Base-by-base conservation (phyloP, 495 filamentous ascomycete genomes). In the Glonium stellatum region DNA sequence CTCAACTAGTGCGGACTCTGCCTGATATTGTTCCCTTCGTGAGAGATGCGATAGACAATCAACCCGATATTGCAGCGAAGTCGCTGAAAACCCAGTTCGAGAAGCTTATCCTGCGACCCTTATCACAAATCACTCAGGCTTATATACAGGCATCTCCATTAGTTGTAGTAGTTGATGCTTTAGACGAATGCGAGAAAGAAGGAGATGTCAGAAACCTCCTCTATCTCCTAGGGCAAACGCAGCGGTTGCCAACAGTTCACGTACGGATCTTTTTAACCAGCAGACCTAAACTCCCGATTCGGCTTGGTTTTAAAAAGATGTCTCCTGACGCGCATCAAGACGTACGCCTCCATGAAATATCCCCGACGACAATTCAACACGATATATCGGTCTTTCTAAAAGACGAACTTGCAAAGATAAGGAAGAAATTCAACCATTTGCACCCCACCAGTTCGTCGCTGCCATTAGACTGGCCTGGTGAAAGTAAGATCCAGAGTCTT, bases 401-500 rank as follows among this genome's bases (percentile, higher is more conserved):
- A 5, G 15, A 63, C 35, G 54, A 63, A 35, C 37, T 66, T 34
- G 19, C 9, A 10, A 13, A 54, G 36, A 62, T 49, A 27, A 42
- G 31, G 31, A 36, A 52, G 11, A 21, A 47, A 8, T 36, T 23
- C 13, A 44, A 44, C 18, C 10, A 15, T 11, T 4, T 44, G 10
- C 39, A 11, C 13, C 4, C 39, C 39, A 4, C 39, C 4, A 11
- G 18, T 44, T 44, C 39, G 13, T 23, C 46, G 35, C 42, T 59
- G 25, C 18, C 37, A 19, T 9, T 19, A 34, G 52, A 61, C 22
- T 82, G 77, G 79, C 79, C 79, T 3, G 69, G 72, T 5, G 31
- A 69, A 25, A 9, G 63, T 13, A 37, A 23, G 9, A 67, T 76
- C 51, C 9, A 64, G 21, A 37, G 23, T 15, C 66, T 81, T 0